Percentiles rank a stretch among this genome's conserved stretches.
Conservation (phyloP, 495 filamentous ascomycete genomes). For the Penicillium cinerascens region DNA sequence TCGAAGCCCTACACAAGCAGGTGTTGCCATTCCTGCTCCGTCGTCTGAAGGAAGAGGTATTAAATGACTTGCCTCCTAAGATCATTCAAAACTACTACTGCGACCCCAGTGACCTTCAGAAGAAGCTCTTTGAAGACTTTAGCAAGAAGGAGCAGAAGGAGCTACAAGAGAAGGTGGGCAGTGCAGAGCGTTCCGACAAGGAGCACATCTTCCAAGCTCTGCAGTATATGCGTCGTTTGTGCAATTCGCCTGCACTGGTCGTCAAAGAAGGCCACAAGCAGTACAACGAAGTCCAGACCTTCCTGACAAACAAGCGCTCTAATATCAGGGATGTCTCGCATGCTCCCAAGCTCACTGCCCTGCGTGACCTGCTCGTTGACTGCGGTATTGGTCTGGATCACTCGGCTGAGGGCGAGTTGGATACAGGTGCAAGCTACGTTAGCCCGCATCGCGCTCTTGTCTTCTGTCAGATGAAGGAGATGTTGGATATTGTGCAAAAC, state of each 20-base stretch:
- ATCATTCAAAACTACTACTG: slow-evolving; percentile 99
- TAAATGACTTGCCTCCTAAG: slow-evolving; percentile 95
- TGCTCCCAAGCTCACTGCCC: slow-evolving; percentile 86
- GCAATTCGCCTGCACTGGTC: slow-evolving; percentile 93
- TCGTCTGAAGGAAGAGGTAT: slow-evolving; percentile 94
- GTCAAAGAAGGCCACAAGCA: slow-evolving; percentile 91
- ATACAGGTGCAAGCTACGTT: slow-evolving; percentile 73
- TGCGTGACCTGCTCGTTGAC: slow-evolving; percentile 86
- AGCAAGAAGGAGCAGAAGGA: slow-evolving; percentile 85
- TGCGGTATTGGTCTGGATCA: slow-evolving; percentile 82
- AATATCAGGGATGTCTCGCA: slow-evolving; percentile 79
- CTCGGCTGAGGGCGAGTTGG: slow-evolving; percentile 52
- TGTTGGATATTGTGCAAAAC: slow-evolving; percentile 96
- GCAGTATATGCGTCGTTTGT: slow-evolving; percentile 98
- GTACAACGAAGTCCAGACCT: slow-evolving; percentile 76
- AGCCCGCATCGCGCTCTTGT: slow-evolving; percentile 92
- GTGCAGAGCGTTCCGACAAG: slow-evolving; percentile 82
- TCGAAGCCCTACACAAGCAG: slow-evolving; percentile 96
- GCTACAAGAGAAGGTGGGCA: slow-evolving; percentile 71
- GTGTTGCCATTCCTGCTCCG: slow-evolving; percentile 95
- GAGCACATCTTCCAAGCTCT: slow-evolving; percentile 98
- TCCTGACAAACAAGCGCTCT: slow-evolving; percentile 64
- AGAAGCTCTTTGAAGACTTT: slow-evolving; percentile 94
- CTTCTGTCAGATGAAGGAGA: slow-evolving; percentile 99
- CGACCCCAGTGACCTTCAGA: slow-evolving; percentile 93